Percentiles rank a stretch among this genome's conserved stretches.
Evolutionary conservation across 2,329 filamentous ascomycete genomes (phyloP).

Genomic region (Fusarium brachygibbosum): DNA sequence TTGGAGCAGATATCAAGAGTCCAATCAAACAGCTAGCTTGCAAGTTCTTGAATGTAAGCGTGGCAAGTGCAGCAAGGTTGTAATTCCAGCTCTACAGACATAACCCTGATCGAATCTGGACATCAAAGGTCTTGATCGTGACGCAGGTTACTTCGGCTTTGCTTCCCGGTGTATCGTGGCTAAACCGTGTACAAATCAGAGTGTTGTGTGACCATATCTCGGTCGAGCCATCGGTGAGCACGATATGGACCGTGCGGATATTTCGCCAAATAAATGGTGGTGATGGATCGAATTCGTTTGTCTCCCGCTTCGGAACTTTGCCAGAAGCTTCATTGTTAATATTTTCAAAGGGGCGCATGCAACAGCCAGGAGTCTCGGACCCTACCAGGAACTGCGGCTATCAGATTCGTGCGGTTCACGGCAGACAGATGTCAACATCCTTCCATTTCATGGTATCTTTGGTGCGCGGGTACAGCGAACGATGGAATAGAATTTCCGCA

Average conservation of each 20-base stretch:
- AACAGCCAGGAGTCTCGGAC: not conserved
- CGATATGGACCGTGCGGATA: constrained; percentile 9
- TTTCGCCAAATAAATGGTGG: constrained; percentile 3
- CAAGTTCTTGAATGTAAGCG: not conserved
- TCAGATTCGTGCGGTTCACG: constrained; percentile 1
- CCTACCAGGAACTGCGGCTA: not conserved
- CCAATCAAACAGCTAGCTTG: not conserved
- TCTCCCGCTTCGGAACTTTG: not conserved
- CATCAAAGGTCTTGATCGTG: not conserved
- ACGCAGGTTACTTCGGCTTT: constrained; percentile 22
- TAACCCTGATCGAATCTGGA: not conserved
- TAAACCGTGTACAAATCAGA: constrained; percentile 37
- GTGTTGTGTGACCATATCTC: constrained; percentile 38
- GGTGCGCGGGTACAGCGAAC: constrained; percentile 71
- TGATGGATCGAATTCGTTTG: not conserved
- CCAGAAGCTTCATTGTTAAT: not conserved
- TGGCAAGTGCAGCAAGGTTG: not conserved
- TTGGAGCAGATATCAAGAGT: not conserved
- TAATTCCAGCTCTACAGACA: not conserved
- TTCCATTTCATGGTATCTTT: constrained; percentile 54
- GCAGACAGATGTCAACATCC: constrained; percentile 28
- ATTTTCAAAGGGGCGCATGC: not conserved
- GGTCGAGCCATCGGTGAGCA: constrained; percentile 41
- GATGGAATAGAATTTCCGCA: constrained; percentile 68
- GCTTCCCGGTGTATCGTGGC: constrained; percentile 24